Evolutionary conservation across 2,329 filamentous ascomycete species (phyloP).

Genomic region (Sclerotinia nivalis): DNA sequence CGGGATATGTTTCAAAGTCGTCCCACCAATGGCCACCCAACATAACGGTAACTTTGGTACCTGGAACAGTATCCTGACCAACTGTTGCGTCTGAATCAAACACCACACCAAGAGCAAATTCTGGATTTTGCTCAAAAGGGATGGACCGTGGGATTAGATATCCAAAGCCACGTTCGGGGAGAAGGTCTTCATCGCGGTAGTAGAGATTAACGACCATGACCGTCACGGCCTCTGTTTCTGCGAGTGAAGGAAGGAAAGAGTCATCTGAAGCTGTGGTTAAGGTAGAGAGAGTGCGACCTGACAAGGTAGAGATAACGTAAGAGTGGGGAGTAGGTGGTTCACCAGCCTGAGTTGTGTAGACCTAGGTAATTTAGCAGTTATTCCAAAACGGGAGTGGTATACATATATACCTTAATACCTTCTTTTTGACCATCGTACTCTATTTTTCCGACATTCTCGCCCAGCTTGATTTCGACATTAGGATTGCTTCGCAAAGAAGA

Average conservation of each 20-base stretch:
- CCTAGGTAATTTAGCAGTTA: constrained; percentile 29
- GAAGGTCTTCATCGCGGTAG: constrained; percentile 65
- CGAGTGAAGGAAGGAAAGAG: constrained; percentile 49
- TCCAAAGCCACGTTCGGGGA: constrained; percentile 73
- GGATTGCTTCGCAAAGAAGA: constrained; percentile 49
- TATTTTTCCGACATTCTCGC: constrained; percentile 52
- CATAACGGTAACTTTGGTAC: constrained; percentile 92
- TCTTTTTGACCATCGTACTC: constrained; percentile 43
- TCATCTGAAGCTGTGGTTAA: constrained; percentile 22
- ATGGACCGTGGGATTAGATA: constrained; percentile 84
- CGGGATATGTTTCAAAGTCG: constrained; percentile 59
- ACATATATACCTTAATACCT: constrained; percentile 47
- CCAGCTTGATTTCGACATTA: constrained; percentile 61
- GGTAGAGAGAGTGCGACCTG: constrained; percentile 32
- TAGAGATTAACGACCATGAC: constrained; percentile 94
- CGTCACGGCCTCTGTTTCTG: constrained; percentile 64
- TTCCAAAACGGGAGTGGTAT: constrained; percentile 18
- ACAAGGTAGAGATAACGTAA: constrained; percentile 66
- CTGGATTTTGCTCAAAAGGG: constrained; percentile 71
- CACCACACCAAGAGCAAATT: constrained; percentile 84
- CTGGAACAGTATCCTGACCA: constrained; percentile 56
- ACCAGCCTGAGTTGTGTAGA: constrained; percentile 37
- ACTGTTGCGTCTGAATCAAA: constrained; percentile 66
- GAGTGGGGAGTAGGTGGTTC: constrained; percentile 45
- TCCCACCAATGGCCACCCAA: constrained; percentile 93